Conservation (phyloP, 2,329 filamentous ascomycete species). For the Talaromyces sp. region DNA sequence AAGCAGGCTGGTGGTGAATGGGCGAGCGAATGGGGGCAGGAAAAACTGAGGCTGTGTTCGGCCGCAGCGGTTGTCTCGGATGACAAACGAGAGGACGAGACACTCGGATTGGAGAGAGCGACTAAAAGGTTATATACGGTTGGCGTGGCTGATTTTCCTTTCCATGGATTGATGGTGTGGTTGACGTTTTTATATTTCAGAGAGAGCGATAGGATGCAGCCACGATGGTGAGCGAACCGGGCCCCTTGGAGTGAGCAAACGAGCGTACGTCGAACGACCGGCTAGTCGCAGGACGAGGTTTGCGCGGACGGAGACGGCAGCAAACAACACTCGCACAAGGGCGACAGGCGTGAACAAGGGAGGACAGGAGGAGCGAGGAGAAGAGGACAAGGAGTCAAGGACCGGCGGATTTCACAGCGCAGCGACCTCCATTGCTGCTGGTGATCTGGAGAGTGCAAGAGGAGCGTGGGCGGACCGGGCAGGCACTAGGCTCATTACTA, state of each 20-base stretch:
- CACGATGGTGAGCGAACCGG: neutral
- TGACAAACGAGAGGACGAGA: neutral
- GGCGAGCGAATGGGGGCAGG: neutral
- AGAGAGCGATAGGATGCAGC: slow-evolving; percentile 1
- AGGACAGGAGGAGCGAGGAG: neutral
- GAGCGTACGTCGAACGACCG: neutral
- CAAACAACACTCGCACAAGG: neutral
- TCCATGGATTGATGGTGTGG: neutral
- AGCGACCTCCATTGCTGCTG: neutral
- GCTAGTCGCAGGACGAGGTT: neutral
- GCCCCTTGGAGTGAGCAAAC: neutral
- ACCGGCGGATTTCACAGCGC: neutral
- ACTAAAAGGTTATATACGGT: neutral
- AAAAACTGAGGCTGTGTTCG: neutral
- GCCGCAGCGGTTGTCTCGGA: neutral
- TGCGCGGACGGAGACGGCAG: neutral
- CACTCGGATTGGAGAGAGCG: neutral
- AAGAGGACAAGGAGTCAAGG: neutral
- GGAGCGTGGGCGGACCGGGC: neutral
- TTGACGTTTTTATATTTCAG: neutral
- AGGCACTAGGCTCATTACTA: neutral
- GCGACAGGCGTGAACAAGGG: neutral
- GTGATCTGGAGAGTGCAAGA: neutral
- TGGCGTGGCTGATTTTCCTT: neutral
- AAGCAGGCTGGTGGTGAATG: neutral